Evolutionary conservation across 148 eudicot genomes (phyloP), one percentile per base, ranked within the genome.

Genomic region (Vaccinium vitisidaea): DNA sequence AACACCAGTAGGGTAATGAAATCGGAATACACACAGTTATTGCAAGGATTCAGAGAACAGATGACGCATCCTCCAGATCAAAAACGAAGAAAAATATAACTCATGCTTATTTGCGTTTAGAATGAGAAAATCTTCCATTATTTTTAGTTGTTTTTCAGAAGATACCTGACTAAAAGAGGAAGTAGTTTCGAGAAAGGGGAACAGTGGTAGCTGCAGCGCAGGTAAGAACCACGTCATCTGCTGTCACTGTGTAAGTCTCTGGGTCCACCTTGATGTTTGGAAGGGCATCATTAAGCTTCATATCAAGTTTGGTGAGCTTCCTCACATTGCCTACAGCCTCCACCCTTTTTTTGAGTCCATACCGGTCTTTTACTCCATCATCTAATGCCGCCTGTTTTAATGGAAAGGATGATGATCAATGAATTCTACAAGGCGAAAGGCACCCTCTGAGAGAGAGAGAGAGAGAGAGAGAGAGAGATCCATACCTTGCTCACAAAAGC

Each of bases 401-500:
- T 39, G 52, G 14, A 21, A 39, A 7, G 23, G 77, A 39, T 36
- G 3, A 10, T 80, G n/a, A 71, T 58, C 21, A 63, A 54, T 75
- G 21, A 8, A 48, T 46, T 55, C 16, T 52, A 48, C 52, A 50
- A 59, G 81, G 53, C 36, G 3, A 81, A 8, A 67, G 7, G 73
- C 74, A 4, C 8, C 5, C n/a, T 0, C 25, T 0, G 15, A 4
- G 13, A 11, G 13, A 25, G 5, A 8, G 4, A 78, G n/a, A n/a
- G n/a, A n/a, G 36, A 16, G 39, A 80, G 75, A 58, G 81, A 54
- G 77, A 53, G 77, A 81, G 73, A 63, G 21, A 32, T 53, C 65
- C 88, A 85, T 85, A 83, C 98, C 95, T 96, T 93, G 89, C 99
- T 94, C 87, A 96, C 97, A 88, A 96, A 96, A 78, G 99, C 91